Conservation (phyloP, 2,329 filamentous ascomycete species). For the Colletotrichum magnum region DNA sequence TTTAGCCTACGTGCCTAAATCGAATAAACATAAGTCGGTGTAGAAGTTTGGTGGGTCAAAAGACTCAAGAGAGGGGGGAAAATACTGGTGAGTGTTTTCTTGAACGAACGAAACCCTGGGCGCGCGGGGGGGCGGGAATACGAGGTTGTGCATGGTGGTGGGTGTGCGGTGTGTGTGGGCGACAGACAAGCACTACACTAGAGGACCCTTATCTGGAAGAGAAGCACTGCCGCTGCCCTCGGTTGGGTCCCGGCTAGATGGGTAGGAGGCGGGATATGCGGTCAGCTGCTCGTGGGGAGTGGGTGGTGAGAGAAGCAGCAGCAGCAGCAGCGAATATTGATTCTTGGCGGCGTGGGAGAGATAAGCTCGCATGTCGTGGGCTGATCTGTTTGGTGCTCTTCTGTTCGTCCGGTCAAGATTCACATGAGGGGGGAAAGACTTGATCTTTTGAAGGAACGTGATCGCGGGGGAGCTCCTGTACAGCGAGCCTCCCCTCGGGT, state of each 20-base stretch:
- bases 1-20: too few relatives aligned
- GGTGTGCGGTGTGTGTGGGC: too few relatives aligned
- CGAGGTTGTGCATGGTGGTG: neutral
- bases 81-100: too few relatives aligned
- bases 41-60: too few relatives aligned
- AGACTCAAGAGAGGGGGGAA: too few relatives aligned
- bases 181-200: neutral
- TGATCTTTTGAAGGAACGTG: conserved; percentile 6
- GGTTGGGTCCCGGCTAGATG: conserved; percentile 1
- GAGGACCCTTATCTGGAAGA: too few relatives aligned
- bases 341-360: neutral
- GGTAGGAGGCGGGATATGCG: neutral
- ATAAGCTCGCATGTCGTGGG: neutral
- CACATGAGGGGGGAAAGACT: too few relatives aligned
- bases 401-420: neutral
- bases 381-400: neutral
- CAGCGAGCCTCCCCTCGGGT: neutral
- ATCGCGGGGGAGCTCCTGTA: neutral
- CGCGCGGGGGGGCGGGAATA: neutral
- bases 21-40: too few relatives aligned
- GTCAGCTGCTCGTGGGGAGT: neutral
- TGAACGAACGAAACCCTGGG: too few relatives aligned
- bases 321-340: neutral
- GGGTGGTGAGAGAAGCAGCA: too few relatives aligned
- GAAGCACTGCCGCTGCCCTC: neutral